Percentiles rank a stretch among this genome's conserved stretches.
Conservation (phyloP, 2,329 filamentous ascomycete genomes). For the Sarocladiaceae sp. region DNA sequence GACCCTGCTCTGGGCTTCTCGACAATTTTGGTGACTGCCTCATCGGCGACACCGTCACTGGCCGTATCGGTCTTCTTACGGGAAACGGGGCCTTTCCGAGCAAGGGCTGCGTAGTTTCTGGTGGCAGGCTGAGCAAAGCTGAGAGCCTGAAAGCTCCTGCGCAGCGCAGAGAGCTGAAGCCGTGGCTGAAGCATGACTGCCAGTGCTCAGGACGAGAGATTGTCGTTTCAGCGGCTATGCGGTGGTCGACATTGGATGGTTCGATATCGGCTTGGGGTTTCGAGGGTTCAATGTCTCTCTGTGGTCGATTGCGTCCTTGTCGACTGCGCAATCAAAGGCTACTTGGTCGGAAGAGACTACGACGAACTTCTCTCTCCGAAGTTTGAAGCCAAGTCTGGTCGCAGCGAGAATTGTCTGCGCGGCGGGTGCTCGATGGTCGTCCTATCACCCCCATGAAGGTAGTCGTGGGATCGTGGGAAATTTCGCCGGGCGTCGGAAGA, state of each 20-base stretch:
- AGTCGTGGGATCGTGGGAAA: slow-evolving; percentile 2
- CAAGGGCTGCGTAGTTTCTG: slow-evolving; percentile 23
- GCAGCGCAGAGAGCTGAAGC: slow-evolving; percentile 21
- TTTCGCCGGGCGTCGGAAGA: slow-evolving; percentile 7
- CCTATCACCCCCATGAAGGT: background rate
- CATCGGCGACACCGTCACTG: slow-evolving; percentile 14
- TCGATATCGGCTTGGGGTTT: too few relatives aligned
- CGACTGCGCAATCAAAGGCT: too few relatives aligned
- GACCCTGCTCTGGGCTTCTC: slow-evolving; percentile 24
- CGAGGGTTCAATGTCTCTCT: too few relatives aligned
- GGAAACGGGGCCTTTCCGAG: slow-evolving; percentile 11
- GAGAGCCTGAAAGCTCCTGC: slow-evolving; percentile 23
- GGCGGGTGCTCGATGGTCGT: background rate
- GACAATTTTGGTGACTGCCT: slow-evolving; percentile 14
- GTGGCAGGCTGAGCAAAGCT: slow-evolving; percentile 19
- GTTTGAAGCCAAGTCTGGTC: background rate
- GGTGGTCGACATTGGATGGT: slow-evolving; percentile 14
- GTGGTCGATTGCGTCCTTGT: too few relatives aligned
- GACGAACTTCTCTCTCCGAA: background rate
- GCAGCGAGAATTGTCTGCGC: background rate
- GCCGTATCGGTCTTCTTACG: slow-evolving; percentile 15
- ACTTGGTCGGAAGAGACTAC: too few relatives aligned
- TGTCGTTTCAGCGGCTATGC: slow-evolving; percentile 5
- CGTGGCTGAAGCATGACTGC: slow-evolving; percentile 24
- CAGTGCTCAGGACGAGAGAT: background rate